Base-by-base conservation (phyloP, 2,329 filamentous ascomycete species). In the Diaporthe nobilis region DNA sequence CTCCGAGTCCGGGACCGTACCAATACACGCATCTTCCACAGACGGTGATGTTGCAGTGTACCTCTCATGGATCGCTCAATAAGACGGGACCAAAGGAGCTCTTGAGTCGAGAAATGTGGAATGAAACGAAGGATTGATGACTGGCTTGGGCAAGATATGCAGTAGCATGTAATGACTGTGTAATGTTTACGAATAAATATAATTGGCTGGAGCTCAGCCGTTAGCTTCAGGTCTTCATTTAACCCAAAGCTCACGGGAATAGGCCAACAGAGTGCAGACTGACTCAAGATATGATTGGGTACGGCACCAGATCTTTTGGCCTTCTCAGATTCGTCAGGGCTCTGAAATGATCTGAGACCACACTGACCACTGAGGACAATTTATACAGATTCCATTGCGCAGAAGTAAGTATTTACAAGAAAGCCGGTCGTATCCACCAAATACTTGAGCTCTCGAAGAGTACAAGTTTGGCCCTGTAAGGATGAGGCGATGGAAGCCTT, bases 31-130 rank as follows among this genome's bases (percentile, higher is more conserved):
- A 28, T 53, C 47, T 25, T 25, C 13, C 47, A 20, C 31, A 7
- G 65, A 68, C 20, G 34, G 47, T 3, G 31, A 68, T 6, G 44
- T 68, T 42, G 65, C 65, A 8, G 22, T 68, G 31, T 68, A 68
- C 31, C 65, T 68, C 31, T 68, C 65, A 25, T 68, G 65, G 65
- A 68, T 68, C 17, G 15, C 47, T 39, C 65, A 68, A 53, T 68
- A 51, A 25, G 34, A 17, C 6, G 3, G 20, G 20, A 39, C 7
- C 10, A 17, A 15, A 20, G 7, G 22, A 20, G 22, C 3, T 25
- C 49, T 17, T 7, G 20, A 4, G 12, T 17, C 7, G 20, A 20
- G 13, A 25, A 25, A 39, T 9, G 3, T 0, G 49, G 12, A 37
- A 39, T 25, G 22, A 28, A 53, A 2, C 6, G 1, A 51, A 68